Evolutionary conservation across 805 yeast genomes (phyloP).

Genomic region (Candida maris): DNA sequence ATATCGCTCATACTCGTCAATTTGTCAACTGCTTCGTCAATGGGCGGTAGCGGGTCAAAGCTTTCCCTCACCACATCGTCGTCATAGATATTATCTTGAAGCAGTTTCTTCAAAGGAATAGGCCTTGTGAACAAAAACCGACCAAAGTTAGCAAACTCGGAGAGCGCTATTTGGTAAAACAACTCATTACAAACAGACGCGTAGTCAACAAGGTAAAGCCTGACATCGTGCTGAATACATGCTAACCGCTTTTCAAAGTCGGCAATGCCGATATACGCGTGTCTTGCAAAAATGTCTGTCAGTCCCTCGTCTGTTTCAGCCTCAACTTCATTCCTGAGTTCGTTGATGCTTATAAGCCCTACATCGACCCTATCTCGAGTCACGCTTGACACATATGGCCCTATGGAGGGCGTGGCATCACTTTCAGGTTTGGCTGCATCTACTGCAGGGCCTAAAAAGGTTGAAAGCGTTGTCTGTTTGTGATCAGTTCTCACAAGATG

Average conservation of each 20-base stretch:
- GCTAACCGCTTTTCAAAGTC: slow-evolving; percentile 67
- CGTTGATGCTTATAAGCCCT: slow-evolving; percentile 54
- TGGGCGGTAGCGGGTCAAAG: slow-evolving; percentile 7
- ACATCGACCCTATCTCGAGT: slow-evolving; percentile 36
- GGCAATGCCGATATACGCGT: slow-evolving; percentile 77
- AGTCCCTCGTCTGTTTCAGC: slow-evolving; percentile 45
- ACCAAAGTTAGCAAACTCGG: slow-evolving; percentile 84
- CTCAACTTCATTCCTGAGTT: slow-evolving; percentile 51
- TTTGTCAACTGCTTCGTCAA: slow-evolving; percentile 10
- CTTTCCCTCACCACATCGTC: slow-evolving; percentile 12
- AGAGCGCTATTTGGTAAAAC: slow-evolving; percentile 75
- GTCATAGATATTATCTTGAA: slow-evolving; percentile 34
- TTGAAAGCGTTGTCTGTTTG: slow-evolving; percentile 52
- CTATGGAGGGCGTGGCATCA: background rate
- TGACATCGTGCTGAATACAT: slow-evolving; percentile 82
- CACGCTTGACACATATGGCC: background rate
- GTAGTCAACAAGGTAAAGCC: slow-evolving; percentile 76
- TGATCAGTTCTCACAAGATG: slow-evolving; percentile 71
- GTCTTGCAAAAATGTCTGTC: slow-evolving; percentile 64
- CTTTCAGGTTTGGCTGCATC: background rate
- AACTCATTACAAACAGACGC: slow-evolving; percentile 62
- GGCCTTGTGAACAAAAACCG: slow-evolving; percentile 36
- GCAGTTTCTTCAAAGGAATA: slow-evolving; percentile 34
- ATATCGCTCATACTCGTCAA: slow-evolving; percentile 59
- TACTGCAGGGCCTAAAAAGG: slow-evolving; percentile 25